Conservation (phyloP, 2,329 filamentous ascomycete genomes). For the Periconia sp. region DNA sequence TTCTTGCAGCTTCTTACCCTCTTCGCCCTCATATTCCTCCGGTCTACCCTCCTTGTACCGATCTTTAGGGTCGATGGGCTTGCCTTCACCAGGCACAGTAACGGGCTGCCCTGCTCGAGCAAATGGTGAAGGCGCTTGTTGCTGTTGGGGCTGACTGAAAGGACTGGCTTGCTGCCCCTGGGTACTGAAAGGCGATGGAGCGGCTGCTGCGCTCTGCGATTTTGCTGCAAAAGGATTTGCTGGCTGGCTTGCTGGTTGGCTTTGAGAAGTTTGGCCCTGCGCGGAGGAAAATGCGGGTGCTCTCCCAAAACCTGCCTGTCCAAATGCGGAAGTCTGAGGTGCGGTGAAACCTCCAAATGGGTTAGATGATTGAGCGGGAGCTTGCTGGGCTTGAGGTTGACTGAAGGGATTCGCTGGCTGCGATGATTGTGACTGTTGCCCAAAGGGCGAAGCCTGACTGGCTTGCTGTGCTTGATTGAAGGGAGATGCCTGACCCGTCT, state of each 20-base stretch:
- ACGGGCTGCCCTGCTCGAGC: conserved; percentile 66
- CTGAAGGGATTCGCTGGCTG: conserved; percentile 26
- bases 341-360: conserved; percentile 25
- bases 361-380: conserved; percentile 14
- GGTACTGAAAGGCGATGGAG: conserved; percentile 22
- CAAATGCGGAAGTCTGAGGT: conserved; percentile 30
- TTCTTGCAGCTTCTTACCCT: conserved; percentile 58
- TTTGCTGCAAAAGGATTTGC: conserved; percentile 32
- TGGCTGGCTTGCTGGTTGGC: conserved; percentile 12
- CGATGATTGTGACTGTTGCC: conserved; percentile 22
- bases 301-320: conserved; percentile 45
- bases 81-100: conserved; percentile 15
- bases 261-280: conserved; percentile 11
- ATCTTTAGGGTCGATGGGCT: conserved; percentile 43
- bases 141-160: conserved; percentile 15
- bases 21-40: conserved; percentile 64
- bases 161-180: conserved; percentile 14
- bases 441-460: conserved; percentile 26
- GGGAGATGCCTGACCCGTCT: conserved; percentile 33
- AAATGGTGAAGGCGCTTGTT: conserved; percentile 62
- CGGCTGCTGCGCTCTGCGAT: conserved; percentile 11
- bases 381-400: conserved; percentile 23
- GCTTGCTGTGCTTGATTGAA: conserved; percentile 29
- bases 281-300: conserved; percentile 27
- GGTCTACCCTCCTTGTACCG: conserved; percentile 65